phyloP scores from a whole-genome alignment of 2,329 filamentous ascomycete species.

The Furcasterigmium furcatum region DNA sequence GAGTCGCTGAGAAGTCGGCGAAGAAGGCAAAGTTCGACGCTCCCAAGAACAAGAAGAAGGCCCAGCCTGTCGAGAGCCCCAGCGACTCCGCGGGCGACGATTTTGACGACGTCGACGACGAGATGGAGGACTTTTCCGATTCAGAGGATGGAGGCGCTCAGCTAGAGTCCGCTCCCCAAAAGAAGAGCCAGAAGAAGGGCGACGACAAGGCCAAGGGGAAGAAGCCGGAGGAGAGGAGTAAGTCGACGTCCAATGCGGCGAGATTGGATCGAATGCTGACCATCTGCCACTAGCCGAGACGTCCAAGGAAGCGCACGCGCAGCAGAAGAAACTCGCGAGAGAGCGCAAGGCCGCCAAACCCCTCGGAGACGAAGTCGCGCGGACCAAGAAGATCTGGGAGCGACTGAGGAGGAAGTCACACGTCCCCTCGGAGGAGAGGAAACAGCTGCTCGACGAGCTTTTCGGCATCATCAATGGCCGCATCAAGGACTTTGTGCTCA shows the following conservation, averaged over 20 bases:
- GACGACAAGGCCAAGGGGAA: conserved; percentile 17
- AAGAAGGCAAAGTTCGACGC: conserved; percentile 49
- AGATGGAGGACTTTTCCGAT: conserved; percentile 41
- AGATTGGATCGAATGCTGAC: not conserved
- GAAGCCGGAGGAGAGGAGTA: conserved; percentile 40
- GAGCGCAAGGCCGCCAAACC: conserved; percentile 93
- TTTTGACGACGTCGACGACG: conserved; percentile 26
- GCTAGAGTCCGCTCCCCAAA: conserved; percentile 26
- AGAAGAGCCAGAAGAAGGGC: conserved; percentile 30
- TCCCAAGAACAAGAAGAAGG: conserved; percentile 23
- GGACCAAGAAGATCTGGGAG: conserved; percentile 97
- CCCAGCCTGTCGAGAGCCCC: conserved; percentile 19
- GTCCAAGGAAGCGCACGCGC: conserved; percentile 84
- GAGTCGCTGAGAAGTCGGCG: conserved; percentile 30
- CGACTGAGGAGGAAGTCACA: conserved; percentile 88
- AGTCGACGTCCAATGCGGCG: conserved; percentile 11
- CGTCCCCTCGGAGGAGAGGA: conserved; percentile 83
- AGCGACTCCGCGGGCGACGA: conserved; percentile 26
- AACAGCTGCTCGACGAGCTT: conserved; percentile 82
- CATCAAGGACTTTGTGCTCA: conserved; percentile 94
- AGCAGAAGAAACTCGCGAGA: conserved; percentile 83
- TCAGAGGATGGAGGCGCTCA: conserved; percentile 51
- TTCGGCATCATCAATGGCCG: conserved; percentile 88
- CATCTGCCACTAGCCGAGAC: conserved; percentile 2
- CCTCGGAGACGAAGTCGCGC: conserved; percentile 81